A percentile compares a stretch with the other conserved stretches of the same genome.
These are phyloP conservation scores for Nemophila menziesii DNA, from an alignment of 257 asterid genomes.

Conservation along the genomic window DNA sequence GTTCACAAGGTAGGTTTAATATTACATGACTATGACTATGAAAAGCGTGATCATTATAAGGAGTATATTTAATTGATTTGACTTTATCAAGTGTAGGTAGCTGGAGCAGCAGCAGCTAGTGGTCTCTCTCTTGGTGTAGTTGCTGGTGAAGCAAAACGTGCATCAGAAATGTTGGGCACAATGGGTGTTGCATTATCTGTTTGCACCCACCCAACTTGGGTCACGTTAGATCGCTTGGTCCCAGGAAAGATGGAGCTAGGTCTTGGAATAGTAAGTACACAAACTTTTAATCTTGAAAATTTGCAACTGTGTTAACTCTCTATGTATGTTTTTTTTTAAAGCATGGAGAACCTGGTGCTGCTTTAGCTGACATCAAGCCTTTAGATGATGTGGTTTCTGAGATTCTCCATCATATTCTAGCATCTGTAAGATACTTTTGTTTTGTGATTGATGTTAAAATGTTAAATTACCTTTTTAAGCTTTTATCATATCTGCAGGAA, in stretches of 20 bases:
- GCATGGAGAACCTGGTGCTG: constrained; percentile 99
- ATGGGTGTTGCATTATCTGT: constrained; percentile 95
- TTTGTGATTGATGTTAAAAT: background rate
- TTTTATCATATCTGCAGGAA: constrained; percentile 67
- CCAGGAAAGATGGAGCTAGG: constrained; percentile 99
- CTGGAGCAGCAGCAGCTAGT: constrained; percentile 93
- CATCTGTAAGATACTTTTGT: constrained; percentile 37
- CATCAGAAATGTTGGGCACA: constrained; percentile 92
- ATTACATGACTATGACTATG: no score
- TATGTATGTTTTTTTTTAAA: constrained; percentile 29
- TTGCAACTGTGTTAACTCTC: background rate
- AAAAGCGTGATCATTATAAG: no score
- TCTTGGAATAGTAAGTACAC: constrained; percentile 82
- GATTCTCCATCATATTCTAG: constrained; percentile 72
- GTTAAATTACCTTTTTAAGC: no score
- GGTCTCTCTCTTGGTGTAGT: constrained; percentile 76
- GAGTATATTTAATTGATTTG: background rate
- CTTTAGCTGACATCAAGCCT: constrained; percentile 82
- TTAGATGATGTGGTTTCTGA: constrained; percentile 86
- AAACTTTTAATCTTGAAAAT: constrained; percentile 7
- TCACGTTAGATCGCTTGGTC: constrained; percentile 78
- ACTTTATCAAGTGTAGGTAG: constrained; percentile 51
- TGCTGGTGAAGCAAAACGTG: constrained; percentile 80
- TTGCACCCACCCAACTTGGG: constrained; percentile 90
- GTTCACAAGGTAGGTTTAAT: constrained; percentile 74